phyloP scores from a whole-genome alignment of 257 asterid genomes.

The Plantago ovata region DNA sequence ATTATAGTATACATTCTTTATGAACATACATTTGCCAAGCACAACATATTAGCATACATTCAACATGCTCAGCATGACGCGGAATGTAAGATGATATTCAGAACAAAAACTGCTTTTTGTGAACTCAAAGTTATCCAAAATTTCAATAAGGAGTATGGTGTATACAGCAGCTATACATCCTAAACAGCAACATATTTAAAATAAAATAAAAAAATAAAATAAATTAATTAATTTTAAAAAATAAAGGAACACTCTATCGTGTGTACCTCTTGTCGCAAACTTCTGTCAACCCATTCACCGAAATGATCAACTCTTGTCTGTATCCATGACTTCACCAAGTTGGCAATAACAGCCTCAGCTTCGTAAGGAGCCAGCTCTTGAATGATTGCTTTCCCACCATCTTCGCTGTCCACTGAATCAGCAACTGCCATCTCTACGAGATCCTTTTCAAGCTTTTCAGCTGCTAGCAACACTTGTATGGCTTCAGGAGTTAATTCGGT shows the following conservation, averaged over 20 bases:
- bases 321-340: conserved; percentile 81
- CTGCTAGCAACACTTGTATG: conserved; percentile 81
- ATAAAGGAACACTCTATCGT: neutral
- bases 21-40: too few relatives aligned
- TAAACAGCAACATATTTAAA: neutral
- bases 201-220: neutral
- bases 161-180: conserved; percentile 13
- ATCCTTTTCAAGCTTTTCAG: conserved; percentile 87
- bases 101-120: neutral
- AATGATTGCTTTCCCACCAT: conserved; percentile 91
- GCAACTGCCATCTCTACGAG: conserved; percentile 90
- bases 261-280: conserved; percentile 76
- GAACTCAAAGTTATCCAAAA: neutral
- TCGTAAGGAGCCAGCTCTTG: conserved; percentile 95
- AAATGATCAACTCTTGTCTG: conserved; percentile 69
- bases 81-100: neutral
- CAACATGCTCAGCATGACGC: too few relatives aligned
- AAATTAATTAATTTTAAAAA: conserved; percentile 10
- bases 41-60: too few relatives aligned
- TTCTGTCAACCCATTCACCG: conserved; percentile 84
- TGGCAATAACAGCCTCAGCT: conserved; percentile 68
- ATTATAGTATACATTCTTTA: too few relatives aligned
- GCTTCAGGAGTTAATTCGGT: conserved; percentile 87
- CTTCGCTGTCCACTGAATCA: conserved; percentile 88
- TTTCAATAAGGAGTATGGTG: neutral